Conservation (phyloP, 108 stramenopile genomes). For the Pseudonitzschia multiseries region DNA sequence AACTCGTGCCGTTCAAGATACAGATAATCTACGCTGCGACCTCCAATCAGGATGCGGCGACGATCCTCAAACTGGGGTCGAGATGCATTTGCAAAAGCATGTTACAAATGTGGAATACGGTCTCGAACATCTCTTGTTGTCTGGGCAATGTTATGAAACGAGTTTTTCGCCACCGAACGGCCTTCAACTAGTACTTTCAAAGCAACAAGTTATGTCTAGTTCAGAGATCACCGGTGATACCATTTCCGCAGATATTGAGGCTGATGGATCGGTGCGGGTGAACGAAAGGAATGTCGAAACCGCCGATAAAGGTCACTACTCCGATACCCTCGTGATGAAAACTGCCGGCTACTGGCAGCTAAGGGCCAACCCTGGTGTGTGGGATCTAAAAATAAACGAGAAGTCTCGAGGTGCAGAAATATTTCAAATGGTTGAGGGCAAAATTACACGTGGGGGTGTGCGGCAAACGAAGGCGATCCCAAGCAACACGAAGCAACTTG, state of each 20-base stretch:
- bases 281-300: not conserved
- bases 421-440: conserved; percentile 78
- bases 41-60: conserved; percentile 65
- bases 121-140: conserved; percentile 84
- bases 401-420: conserved; percentile 83
- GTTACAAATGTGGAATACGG: conserved; percentile 80
- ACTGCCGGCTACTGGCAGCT: conserved; percentile 98
- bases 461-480: conserved; percentile 29
- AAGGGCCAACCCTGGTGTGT: conserved; percentile 92
- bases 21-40: conserved; percentile 94
- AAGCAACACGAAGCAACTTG: conserved; percentile 47
- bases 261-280: not conserved
- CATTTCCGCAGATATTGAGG: conserved; percentile 21
- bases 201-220: not conserved
- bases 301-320: conserved; percentile 26
- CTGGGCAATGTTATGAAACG: conserved; percentile 92
- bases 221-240: not conserved
- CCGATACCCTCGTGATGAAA: conserved; percentile 98
- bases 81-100: conserved; percentile 27
- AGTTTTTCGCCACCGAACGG: conserved; percentile 85
- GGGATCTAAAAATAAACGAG: conserved; percentile 74
- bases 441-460: conserved; percentile 12
- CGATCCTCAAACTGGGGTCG: conserved; percentile 31
- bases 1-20: conserved; percentile 79
- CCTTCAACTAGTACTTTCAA: conserved; percentile 86